These are phyloP conservation scores for Aspergillus puulaauensis DNA, from an alignment of 2,329 filamentous ascomycete species.

Conservation along the genomic window DNA sequence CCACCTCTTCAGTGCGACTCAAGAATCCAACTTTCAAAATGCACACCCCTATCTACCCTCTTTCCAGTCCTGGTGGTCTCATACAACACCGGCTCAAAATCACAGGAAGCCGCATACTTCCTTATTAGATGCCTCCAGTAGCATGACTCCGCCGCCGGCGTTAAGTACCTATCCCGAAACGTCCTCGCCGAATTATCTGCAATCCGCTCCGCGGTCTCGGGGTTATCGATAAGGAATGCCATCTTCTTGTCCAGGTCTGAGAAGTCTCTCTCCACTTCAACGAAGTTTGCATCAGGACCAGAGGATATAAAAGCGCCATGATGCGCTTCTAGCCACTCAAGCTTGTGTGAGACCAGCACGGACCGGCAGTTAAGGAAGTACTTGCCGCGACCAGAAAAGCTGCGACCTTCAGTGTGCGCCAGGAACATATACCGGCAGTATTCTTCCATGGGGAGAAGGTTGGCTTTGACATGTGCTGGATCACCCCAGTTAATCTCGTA, in stretches of 20 bases:
- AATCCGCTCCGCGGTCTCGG: conserved; percentile 48
- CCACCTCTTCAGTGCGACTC: neutral
- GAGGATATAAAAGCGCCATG: conserved; percentile 46
- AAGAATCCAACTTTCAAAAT: conserved; percentile 43
- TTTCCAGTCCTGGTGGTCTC: conserved; percentile 31
- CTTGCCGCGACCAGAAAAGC: conserved; percentile 55
- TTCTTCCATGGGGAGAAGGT: conserved; percentile 52
- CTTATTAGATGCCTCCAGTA: conserved; percentile 54
- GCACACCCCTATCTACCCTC: conserved; percentile 32
- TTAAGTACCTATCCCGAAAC: conserved; percentile 55
- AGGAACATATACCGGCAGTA: conserved; percentile 57
- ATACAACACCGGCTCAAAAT: conserved; percentile 41
- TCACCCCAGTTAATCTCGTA: conserved; percentile 43
- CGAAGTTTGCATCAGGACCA: conserved; percentile 51
- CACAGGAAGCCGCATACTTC: conserved; percentile 38
- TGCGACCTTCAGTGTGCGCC: conserved; percentile 54
- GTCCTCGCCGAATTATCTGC: conserved; percentile 49
- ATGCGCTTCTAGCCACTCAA: conserved; percentile 52
- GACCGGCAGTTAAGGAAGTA: conserved; percentile 54
- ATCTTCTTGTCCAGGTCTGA: conserved; percentile 53
- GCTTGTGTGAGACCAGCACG: conserved; percentile 50
- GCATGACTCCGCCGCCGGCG: conserved; percentile 55
- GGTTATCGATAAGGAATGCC: conserved; percentile 44
- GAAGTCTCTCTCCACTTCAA: conserved; percentile 54
- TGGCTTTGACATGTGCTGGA: conserved; percentile 37